Percentiles rank a stretch among this genome's conserved stretches.
These are phyloP conservation scores for Phytophthora podocarpi DNA, from an alignment of 352 stramenopile genomes.

Conservation along the genomic window DNA sequence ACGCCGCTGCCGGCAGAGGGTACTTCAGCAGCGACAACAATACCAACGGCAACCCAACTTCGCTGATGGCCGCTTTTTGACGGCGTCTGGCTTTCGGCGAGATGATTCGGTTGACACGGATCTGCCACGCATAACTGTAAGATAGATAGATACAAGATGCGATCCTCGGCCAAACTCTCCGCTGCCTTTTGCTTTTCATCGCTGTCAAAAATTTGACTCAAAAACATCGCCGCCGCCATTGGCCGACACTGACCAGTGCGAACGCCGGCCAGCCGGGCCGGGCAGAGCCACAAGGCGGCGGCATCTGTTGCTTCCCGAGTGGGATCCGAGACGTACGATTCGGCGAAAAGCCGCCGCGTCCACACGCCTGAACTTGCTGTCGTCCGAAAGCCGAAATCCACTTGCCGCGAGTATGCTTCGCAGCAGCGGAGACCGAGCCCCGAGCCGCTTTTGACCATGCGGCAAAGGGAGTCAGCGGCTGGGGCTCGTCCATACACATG, in stretches of 20 bases:
- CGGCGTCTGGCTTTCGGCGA: slow-evolving; percentile 7
- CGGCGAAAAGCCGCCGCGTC: no score
- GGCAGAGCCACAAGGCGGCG: slow-evolving; percentile 15
- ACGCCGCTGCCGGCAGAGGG: no score
- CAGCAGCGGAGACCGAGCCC: slow-evolving; percentile 9
- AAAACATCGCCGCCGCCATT: no score
- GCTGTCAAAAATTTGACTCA: no score
- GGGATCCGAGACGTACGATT: slow-evolving; percentile 7
- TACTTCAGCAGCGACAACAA: background rate
- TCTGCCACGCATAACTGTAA: background rate
- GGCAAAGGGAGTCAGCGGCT: slow-evolving; percentile 18
- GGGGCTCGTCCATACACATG: slow-evolving; percentile 29
- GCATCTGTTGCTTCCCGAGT: slow-evolving; percentile 19
- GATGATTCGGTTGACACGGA: slow-evolving; percentile 18
- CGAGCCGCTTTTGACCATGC: no score
- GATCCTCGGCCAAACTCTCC: slow-evolving; percentile 11
- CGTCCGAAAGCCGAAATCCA: slow-evolving; percentile 1
- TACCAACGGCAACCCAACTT: background rate
- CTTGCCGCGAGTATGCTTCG: slow-evolving; percentile 7
- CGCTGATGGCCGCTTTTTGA: background rate
- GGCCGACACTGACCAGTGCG: no score
- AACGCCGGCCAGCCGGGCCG: slow-evolving; percentile 3
- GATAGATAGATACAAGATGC: slow-evolving; percentile 15
- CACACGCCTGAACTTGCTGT: no score
- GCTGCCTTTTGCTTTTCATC: no score